Base-by-base conservation (phyloP, 331 rosid genomes). In the Acacia concinna region DNA sequence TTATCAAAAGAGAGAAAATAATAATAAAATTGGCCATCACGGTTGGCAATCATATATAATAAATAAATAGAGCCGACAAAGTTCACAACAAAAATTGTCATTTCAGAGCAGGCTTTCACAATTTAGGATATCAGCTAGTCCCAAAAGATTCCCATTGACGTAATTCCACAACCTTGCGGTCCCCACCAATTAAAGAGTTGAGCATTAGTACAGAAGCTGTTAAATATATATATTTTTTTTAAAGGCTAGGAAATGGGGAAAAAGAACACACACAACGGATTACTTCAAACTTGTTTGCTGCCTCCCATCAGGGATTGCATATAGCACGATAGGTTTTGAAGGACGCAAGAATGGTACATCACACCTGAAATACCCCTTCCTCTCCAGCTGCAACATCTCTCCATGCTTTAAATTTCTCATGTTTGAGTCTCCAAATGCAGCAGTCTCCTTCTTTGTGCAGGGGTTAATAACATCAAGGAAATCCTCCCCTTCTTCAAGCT, bases 401-500 rank as follows among this genome's bases (percentile, higher is more conserved):
- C 98, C 97, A 23, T 84, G 84, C 86, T 91, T 77, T 38, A 96
- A 76, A 77, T 87, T 93, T 71, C 97, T 84, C 89, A 86, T 83
- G 80, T 86, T 86, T 52, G 89, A 65, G 38, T 86, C 89, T 69
- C 89, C 89, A 80, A 80, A 86, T 3, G 89, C 99, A 8, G 87
- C 18, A 1, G 84, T 90, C 82, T 96, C 97, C 88, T 60, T 91
- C 76, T 89, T 92, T 0, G 99, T 96, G 73, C 89, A 88, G 1
- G 97, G 98, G 70, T 93, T 93, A 44, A 96, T 52, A 46, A 86
- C 99, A 68, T 90, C 93, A 31, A 86, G 17, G 54, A 96, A 91
- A 72, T 93, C 94, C 85, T 91, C 99, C 14, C 89, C 94, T 79
- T 91, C 98, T 66, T 96, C 99, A 62, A 96, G 91, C 99, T 96